Percentiles rank a stretch among this genome's conserved stretches.
Conservation (phyloP, 257 asterid genomes). For the Datura wrightii region DNA sequence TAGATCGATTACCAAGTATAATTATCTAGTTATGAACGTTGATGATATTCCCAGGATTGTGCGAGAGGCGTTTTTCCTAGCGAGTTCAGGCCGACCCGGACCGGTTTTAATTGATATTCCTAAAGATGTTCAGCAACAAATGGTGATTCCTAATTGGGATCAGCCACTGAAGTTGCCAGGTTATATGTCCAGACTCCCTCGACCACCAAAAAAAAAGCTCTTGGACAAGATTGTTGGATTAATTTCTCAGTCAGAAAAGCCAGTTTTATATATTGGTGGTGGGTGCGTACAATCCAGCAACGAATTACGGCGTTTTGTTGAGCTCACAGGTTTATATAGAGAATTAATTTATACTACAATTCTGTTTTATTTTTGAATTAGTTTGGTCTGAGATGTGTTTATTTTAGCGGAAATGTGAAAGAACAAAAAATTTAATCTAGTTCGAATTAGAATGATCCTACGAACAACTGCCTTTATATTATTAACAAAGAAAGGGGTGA, state of each 20-base stretch:
- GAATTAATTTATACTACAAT: neutral
- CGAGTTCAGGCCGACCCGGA: conserved; percentile 75
- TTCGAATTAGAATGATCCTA: no score
- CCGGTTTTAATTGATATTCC: conserved; percentile 84
- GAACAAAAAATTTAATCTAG: no score
- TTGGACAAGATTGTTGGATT: conserved; percentile 67
- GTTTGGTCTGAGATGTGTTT: no score
- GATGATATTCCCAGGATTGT: conserved; percentile 76
- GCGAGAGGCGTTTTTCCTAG: conserved; percentile 66
- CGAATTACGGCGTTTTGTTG: conserved; percentile 69
- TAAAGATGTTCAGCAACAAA: conserved; percentile 82
- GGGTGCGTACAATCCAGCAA: conserved; percentile 79
- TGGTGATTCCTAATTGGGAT: conserved; percentile 76
- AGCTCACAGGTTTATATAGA: conserved; percentile 46
- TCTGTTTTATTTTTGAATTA: no score
- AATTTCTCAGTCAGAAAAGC: conserved; percentile 65
- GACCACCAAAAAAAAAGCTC: conserved; percentile 46
- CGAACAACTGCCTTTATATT: no score
- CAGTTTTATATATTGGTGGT: conserved; percentile 84
- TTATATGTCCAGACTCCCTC: conserved; percentile 67
- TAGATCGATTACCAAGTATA: conserved; percentile 80
- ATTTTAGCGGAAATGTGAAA: no score
- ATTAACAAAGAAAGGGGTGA: no score
- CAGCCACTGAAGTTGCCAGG: conserved; percentile 67
- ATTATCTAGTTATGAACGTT: conserved; percentile 72